Evolutionary conservation across 495 filamentous ascomycete genomes (phyloP).

Genomic region (Penicillium maclennaniae): DNA sequence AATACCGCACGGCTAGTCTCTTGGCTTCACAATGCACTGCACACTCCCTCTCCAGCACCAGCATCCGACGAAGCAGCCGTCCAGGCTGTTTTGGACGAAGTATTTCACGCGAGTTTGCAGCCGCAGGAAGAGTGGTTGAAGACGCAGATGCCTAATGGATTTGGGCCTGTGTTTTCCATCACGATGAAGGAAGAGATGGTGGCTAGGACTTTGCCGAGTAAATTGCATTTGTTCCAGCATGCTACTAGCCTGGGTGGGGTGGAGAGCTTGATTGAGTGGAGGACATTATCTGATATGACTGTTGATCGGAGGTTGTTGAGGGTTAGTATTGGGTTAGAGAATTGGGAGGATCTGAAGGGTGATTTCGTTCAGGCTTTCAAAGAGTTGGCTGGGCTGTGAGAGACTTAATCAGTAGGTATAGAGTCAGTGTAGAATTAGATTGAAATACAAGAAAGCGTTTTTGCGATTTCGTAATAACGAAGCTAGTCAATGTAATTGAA

Average conservation of each 20-base stretch:
- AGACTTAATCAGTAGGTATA: background rate
- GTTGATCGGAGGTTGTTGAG: slow-evolving; percentile 74
- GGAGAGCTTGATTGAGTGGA: slow-evolving; percentile 76
- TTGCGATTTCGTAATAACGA: background rate
- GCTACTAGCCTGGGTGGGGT: slow-evolving; percentile 91
- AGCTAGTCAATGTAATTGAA: background rate
- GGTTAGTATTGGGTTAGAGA: slow-evolving; percentile 83
- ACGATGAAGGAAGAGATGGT: slow-evolving; percentile 53
- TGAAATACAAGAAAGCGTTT: background rate
- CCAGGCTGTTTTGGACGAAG: slow-evolving; percentile 49
- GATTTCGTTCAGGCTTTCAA: slow-evolving; percentile 70
- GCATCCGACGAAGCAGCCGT: slow-evolving; percentile 43
- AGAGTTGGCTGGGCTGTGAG: slow-evolving; percentile 17
- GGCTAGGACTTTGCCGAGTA: slow-evolving; percentile 69
- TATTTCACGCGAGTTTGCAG: slow-evolving; percentile 78
- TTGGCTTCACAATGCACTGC: slow-evolving; percentile 59
- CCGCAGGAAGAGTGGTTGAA: slow-evolving; percentile 61
- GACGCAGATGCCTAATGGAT: slow-evolving; percentile 90
- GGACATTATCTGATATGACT: slow-evolving; percentile 70
- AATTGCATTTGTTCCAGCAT: slow-evolving; percentile 83
- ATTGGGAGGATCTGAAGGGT: slow-evolving; percentile 74
- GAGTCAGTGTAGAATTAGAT: background rate
- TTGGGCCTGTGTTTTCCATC: slow-evolving; percentile 82
- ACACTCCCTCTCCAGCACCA: slow-evolving; percentile 22
- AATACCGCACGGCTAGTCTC: slow-evolving; percentile 64